Evolutionary conservation across 352 stramenopile species (phyloP), one percentile per base, ranked within the genome.

Genomic region (Phytophthora meadii): DNA sequence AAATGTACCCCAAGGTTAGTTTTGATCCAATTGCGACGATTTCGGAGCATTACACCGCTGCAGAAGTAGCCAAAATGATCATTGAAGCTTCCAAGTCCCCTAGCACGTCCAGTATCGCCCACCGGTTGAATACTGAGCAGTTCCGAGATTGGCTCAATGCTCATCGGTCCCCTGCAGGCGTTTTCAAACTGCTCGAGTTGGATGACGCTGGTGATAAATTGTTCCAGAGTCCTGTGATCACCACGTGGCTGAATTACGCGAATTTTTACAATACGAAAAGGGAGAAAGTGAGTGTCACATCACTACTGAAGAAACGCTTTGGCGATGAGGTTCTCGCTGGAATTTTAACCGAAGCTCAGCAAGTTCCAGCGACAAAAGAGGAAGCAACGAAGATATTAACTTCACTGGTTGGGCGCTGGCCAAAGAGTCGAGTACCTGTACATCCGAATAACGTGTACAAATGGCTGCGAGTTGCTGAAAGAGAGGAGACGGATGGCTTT

Each of bases 61-160:
- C 56, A 14, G 8, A 24, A n/a, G 17, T 49, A 2, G 27, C 58
- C 27, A 49, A 11, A 5, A 61, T 66, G 49, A 61, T 66, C 48
- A 12, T 53, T 11, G 22, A 36, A 14, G 57, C 57, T 8, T 34
- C 46, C 27, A 51, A 45, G 17, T 51, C 14, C 11, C 11, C 46
- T 27, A 58, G 22, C 9, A 65, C 47, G n/a, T 3, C n/a, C 1
- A 51, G 22, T 36, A 41, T 60, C 19, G 39, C 39, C 3, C n/a
- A 42, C 14, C 25, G 53, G 42, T 36, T 60, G 8, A 28, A 60
- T 14, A 19, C 47, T 0, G 47, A 54, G 17, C 28, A 30, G 28
- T 54, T 28, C 40, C 47, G 47, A 5, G 47, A 54, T n/a, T 54
- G 47, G 27, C 11, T 40, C 14, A 54, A 42, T 5, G 9, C 15